Evolutionary conservation across 257 asterid species (phyloP).

Genomic region (Rehmannia glutinosa): DNA sequence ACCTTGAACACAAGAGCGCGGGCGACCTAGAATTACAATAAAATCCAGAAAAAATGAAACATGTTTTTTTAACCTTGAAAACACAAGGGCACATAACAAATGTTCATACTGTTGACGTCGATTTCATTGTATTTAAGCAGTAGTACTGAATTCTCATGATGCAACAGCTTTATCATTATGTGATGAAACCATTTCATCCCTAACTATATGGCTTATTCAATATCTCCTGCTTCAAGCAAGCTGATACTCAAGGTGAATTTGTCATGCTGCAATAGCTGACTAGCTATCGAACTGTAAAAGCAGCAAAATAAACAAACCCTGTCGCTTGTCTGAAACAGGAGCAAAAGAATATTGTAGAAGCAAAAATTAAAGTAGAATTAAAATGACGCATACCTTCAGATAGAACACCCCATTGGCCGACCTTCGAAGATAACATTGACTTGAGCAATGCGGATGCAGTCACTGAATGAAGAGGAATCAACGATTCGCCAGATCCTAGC

Average conservation of each 20-base stretch:
- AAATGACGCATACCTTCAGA: slow-evolving; percentile 49
- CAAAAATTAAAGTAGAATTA: neutral
- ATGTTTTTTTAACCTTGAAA: neutral
- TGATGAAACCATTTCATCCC: neutral
- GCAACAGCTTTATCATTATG: no score
- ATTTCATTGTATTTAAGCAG: neutral
- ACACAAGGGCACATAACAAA: neutral
- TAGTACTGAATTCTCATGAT: no score
- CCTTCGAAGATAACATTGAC: slow-evolving; percentile 52
- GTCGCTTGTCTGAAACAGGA: no score
- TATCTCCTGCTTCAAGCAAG: no score
- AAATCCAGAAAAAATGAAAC: neutral
- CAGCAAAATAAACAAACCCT: no score
- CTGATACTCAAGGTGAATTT: no score
- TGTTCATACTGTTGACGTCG: neutral
- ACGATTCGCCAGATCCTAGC: slow-evolving; percentile 37
- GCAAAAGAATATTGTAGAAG: no score
- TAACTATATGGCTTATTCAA: neutral
- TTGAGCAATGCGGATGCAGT: slow-evolving; percentile 61
- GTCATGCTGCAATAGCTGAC: no score
- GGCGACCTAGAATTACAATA: no score
- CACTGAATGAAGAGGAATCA: slow-evolving; percentile 62
- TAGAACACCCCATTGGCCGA: slow-evolving; percentile 55
- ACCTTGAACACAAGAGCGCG: neutral
- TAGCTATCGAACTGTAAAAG: no score